Base-by-base conservation (phyloP, 2,329 filamentous ascomycete species). In the Rosellinia necatrix region DNA sequence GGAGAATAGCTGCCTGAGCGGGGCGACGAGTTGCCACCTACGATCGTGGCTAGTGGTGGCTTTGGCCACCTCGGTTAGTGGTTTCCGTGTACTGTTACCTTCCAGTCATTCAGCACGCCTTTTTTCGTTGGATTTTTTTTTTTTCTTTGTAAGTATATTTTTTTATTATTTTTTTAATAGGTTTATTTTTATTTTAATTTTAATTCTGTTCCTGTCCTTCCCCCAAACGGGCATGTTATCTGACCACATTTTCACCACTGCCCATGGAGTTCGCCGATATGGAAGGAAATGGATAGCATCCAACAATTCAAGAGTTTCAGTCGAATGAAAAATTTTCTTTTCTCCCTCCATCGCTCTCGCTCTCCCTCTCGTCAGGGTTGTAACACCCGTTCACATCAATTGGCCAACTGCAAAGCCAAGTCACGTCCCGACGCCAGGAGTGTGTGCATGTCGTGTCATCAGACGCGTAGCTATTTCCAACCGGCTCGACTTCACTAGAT, bases 391-490 rank as follows among this genome's bases (percentile, higher is more conserved):
- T 17, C 27, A 53, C 40, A 60, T 44, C 58, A 57, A 53, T 60
- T 57, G 58, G 53, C 54, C 53, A 53, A 58, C 53, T 58, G 46
- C 54, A 58, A 21, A 48, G 53, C 49, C 49, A 57, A 53, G 49
- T 57, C 53, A 53, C 49, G 17, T 38, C 53, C 53, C 44, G 25
- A 50, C 49, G 49, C 29, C 34, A 53, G 22, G 53, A 43, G 57
- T 50, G 53, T 46, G 48, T 56, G 52, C 27, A 47, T 57, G 49
- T 57, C 53, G 57, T 60, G 53, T 53, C 53, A 53, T n/a, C n/a
- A 55, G 21, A 32, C n/a, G 17, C 21, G n/a, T 49, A 56, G 44
- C 53, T 53, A 53, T 60, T 40, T 50, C 41, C 49, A 50, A 54
- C 53, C 42, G 40, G 37, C 40, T 48, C 46, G 35, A 4, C 46